Evolutionary conservation across 495 filamentous ascomycete genomes (phyloP), one percentile per base, ranked within the genome.

Genomic region (Aspergillus mulundensis): DNA sequence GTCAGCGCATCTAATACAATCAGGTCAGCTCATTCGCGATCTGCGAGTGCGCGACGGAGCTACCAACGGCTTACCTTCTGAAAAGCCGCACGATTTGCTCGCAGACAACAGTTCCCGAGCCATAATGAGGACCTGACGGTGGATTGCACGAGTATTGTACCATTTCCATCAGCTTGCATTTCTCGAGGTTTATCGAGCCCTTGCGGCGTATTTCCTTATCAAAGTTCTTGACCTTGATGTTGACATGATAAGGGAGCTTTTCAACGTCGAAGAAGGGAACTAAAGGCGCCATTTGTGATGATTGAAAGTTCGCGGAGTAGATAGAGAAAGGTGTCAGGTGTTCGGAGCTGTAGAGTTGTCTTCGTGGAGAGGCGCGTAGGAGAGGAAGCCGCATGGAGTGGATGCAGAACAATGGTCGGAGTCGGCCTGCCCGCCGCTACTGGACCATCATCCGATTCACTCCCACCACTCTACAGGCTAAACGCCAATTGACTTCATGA

Each of bases 111-210:
- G 77, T 71, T 15, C 83, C 82, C 21, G 83, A 66, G 36, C 77
- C 61, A 19, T 78, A 77, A 84, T 74, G 1, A 77, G 77, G 53
- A 80, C 73, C 52, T 89, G 74, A 2, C 4, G 74, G 73, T 36
- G 76, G 74, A 59, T 85, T 75, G 68, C 91, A 95, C 3, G 84
- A 81, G 70, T 94, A 95, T 71, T 96, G 91, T 57, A 89, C 69
- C 77, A 96, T 77, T 70, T 89, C 85, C 51, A 88, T 67, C 28
- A 95, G 75, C 65, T 86, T 79, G 72, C 91, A 95, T 43, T 82
- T 72, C 47, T 80, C 73, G 15, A 95, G 72, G 46, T 89, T 77
- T 59, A 87, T 55, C 7, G 65, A 46, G 18, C 73, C 72, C 63
- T 76, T 76, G 61, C 74, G 73, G 28, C 68, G 72, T 56, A 73